Base-by-base conservation (phyloP, 176 grass and related monocot genomes). In the Eragrostis curvula region DNA sequence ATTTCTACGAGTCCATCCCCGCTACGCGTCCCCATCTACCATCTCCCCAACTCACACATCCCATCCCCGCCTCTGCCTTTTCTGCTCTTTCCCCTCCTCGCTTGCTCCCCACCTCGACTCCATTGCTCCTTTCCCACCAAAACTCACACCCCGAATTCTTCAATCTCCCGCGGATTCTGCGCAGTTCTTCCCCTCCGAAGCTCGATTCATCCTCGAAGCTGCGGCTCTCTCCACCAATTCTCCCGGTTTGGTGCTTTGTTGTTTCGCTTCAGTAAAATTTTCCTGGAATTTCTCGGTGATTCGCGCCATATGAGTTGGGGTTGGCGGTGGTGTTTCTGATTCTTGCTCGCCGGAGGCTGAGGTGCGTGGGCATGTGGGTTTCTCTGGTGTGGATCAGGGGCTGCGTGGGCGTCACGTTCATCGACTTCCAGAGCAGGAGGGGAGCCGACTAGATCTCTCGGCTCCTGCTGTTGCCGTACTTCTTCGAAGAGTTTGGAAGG, bases 341-440 rank as follows among this genome's bases (percentile, higher is more conserved):
- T 53, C 41, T 40, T 51, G 48, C 46, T 71, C 17, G 50, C 24
- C 24, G 28, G 52, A 21, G 79, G 71, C 52, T 41, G 79, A 64
- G 17, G 71, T 23, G 79, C 17, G 55, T 69, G 91, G 87, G 90
- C 83, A 99, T 94, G 93, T 96, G 93, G 91, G 72, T 96, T 75
- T 93, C 89, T 67, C 91, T 96, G 86, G 93, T 92, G 64, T 96
- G 93, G 93, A 96, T 99, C 73, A 83, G 83, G 57, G 93, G 96
- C 71, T 97, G 75, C 75, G 94, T 90, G 70, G 92, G 92, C 27
- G 89, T 97, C 74, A 92, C 90, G 44, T 89, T 94, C 44, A 28
- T 95, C 75, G 96, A 91, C 85, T 94, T 90, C 83, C 84, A 90
- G 89, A 68, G 92, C 25, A 53, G 79, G 74, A 88, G 69, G 79